Conservation (phyloP, 257 asterid genomes). For the Solanum chmielewskii region DNA sequence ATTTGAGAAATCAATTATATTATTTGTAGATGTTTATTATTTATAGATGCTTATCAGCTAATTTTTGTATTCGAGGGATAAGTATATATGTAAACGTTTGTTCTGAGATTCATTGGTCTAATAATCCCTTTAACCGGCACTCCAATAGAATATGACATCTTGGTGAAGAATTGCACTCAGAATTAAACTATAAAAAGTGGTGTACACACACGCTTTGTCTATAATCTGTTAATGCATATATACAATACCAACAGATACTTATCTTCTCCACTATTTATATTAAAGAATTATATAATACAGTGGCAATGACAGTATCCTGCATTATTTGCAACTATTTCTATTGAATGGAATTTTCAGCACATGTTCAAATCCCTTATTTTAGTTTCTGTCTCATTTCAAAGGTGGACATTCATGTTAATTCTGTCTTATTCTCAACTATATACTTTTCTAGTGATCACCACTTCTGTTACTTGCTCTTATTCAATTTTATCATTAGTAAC, state of each 20-base stretch:
- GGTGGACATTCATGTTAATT: neutral
- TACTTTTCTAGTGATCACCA: neutral
- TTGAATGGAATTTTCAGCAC: neutral
- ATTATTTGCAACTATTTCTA: neutral
- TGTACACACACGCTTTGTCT: neutral
- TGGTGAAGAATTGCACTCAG: neutral
- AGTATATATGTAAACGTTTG: neutral
- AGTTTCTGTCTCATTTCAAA: neutral
- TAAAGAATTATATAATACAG: neutral
- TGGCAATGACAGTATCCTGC: neutral
- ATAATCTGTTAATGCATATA: neutral
- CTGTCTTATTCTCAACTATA: neutral
- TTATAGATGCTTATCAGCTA: neutral
- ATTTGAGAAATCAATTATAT: neutral
- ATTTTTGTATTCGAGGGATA: neutral
- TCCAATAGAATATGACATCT: neutral
- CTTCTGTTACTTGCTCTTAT: neutral
- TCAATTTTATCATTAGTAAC: neutral
- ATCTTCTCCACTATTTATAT: neutral
- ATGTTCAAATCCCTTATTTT: neutral
- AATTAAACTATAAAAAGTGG: neutral
- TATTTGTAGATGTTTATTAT: neutral
- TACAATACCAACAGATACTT: neutral
- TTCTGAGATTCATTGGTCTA: neutral
- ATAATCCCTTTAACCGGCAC: neutral